Conservation (phyloP, 257 asterid genomes). For the Salvia rosmarinus region DNA sequence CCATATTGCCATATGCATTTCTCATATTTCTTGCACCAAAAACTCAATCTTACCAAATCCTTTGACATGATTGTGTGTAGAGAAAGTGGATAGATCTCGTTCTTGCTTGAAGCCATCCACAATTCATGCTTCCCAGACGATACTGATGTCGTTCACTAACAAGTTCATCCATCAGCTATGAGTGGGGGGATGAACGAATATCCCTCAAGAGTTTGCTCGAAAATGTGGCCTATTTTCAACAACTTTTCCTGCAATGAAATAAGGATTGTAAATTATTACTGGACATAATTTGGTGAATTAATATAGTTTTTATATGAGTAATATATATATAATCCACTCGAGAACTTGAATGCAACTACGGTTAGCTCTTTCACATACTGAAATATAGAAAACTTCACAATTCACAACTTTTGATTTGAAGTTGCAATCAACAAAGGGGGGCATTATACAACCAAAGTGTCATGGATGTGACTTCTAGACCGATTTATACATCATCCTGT, state of each 20-base stretch:
- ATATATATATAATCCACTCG: no score
- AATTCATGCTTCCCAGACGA: neutral
- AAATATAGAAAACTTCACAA: no score
- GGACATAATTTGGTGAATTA: no score
- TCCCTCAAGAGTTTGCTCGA: constrained; percentile 88
- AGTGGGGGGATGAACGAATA: constrained; percentile 72
- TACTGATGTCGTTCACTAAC: no score
- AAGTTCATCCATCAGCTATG: constrained; percentile 55
- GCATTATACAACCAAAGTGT: neutral
- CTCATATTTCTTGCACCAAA: constrained; percentile 1
- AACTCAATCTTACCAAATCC: constrained; percentile 5
- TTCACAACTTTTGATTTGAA: no score
- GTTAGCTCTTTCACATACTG: no score
- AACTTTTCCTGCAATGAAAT: constrained; percentile 70
- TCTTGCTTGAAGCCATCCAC: constrained; percentile 5
- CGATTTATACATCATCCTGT: neutral
- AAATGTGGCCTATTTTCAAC: constrained; percentile 82
- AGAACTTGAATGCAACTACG: no score
- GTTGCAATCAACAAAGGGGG: no score
- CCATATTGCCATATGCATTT: neutral
- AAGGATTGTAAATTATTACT: neutral
- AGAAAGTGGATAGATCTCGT: neutral
- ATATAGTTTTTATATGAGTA: no score
- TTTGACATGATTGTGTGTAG: neutral
- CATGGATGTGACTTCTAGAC: neutral